Conservation (phyloP, 306 rosid genomes). For the Trifolium dubium region DNA sequence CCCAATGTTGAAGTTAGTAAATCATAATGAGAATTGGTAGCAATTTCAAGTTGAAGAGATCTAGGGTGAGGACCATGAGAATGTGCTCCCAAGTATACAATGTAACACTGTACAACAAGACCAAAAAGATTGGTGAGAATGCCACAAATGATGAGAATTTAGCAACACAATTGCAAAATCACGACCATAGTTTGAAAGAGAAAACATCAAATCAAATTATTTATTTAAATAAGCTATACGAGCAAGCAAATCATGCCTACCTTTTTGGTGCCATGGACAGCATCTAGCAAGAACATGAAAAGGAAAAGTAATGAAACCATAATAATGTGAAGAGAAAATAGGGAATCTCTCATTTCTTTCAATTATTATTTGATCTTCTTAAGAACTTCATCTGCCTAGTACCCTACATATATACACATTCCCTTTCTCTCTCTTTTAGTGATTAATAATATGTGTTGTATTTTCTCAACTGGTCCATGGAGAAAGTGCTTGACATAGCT, state of each 20-base stretch:
- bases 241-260: neutral
- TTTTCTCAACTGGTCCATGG: neutral
- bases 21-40: slow-evolving; percentile 42
- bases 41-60: slow-evolving; percentile 38
- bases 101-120: slow-evolving; percentile 43
- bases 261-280: slow-evolving; percentile 43
- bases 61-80: slow-evolving; percentile 50
- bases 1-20: slow-evolving; percentile 40
- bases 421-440: neutral
- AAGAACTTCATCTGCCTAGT: neutral
- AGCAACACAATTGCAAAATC: neutral
- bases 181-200: neutral
- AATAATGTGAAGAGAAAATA: slow-evolving; percentile 24
- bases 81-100: slow-evolving; percentile 50
- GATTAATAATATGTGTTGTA: neutral
- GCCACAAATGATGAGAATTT: neutral
- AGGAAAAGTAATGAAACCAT: slow-evolving; percentile 20
- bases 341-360: slow-evolving; percentile 28
- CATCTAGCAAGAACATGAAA: slow-evolving; percentile 25
- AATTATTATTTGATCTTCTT: neutral
- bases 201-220: neutral
- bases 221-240: too few species aligned
- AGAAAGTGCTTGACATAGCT: slow-evolving; percentile 1
- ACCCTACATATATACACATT: neutral
- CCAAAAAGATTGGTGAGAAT: neutral